Evolutionary conservation across 768 basidiomycete species (phyloP).

Genomic region (Pholiota conissans): DNA sequence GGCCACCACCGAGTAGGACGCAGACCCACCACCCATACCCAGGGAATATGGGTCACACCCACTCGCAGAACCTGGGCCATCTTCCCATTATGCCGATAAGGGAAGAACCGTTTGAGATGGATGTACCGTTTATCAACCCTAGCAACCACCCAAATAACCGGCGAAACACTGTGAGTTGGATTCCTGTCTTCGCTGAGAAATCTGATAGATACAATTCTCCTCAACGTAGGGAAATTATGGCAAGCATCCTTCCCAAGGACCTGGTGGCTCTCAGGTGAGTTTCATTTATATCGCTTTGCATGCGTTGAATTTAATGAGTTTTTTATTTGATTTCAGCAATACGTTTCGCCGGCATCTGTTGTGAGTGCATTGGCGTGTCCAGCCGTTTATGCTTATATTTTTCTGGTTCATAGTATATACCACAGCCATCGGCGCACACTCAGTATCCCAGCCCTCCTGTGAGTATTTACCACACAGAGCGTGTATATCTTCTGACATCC

Average conservation of each 20-base stretch:
- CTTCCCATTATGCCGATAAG: too few relatives aligned
- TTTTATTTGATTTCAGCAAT: too few relatives aligned
- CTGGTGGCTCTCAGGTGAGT: background rate
- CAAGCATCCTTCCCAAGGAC: background rate
- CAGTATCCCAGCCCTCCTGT: background rate
- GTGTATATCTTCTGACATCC: background rate
- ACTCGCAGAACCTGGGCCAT: background rate
- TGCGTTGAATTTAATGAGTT: too few relatives aligned
- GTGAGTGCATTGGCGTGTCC: too few relatives aligned
- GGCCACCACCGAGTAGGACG: background rate
- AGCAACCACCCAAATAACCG: background rate
- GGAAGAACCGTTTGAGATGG: too few relatives aligned
- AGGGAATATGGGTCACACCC: background rate
- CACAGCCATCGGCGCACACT: background rate
- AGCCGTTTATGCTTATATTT: too few relatives aligned
- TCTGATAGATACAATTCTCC: too few relatives aligned
- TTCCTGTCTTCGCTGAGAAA: background rate
- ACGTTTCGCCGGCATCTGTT: too few relatives aligned
- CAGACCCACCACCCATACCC: background rate
- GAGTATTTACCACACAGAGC: background rate
- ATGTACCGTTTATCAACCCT: too few relatives aligned
- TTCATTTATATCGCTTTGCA: background rate
- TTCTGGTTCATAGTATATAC: background rate
- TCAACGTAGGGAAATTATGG: background rate
- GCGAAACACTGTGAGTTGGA: background rate